Conservation (phyloP, 2,329 filamentous ascomycete genomes). For the Paecilomyces dactylethromorphus region DNA sequence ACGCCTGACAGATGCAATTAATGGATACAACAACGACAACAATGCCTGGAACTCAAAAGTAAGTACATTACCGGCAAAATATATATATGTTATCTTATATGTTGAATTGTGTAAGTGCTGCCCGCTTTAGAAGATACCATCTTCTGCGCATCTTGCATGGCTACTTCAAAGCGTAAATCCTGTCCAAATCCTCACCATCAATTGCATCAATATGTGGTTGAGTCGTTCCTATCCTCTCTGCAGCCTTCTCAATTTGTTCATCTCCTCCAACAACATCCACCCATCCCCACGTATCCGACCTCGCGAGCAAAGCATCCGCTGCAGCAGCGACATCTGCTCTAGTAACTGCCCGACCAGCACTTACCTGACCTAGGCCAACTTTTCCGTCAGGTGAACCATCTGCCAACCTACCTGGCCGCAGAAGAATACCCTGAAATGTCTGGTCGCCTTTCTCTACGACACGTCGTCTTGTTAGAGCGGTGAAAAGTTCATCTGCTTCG, state of each 20-base stretch:
- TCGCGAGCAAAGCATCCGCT: not conserved
- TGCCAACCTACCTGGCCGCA: not conserved
- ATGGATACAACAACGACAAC: too few relatives aligned
- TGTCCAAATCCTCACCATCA: not conserved
- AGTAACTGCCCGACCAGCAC: not conserved
- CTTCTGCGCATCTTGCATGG: not conserved
- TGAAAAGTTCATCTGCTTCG: slow-evolving; percentile 1
- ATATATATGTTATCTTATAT: too few relatives aligned
- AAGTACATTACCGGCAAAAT: too few relatives aligned
- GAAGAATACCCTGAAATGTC: not conserved
- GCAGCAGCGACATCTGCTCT: slow-evolving; percentile 2
- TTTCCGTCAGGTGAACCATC: not conserved
- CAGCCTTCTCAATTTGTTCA: not conserved
- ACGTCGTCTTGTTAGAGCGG: not conserved
- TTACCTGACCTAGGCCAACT: not conserved
- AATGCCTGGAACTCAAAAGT: too few relatives aligned
- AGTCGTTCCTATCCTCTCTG: not conserved
- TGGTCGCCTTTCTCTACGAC: not conserved
- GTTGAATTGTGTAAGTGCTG: too few relatives aligned
- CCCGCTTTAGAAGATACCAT: not conserved
- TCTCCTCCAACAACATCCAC: slow-evolving; percentile 3
- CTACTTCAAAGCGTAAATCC: not conserved
- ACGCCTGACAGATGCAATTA: too few relatives aligned
- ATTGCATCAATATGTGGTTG: not conserved
- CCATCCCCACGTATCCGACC: not conserved